phyloP scores from a whole-genome alignment of 495 filamentous ascomycete genomes.

The Annulohypoxylon bovei region DNA sequence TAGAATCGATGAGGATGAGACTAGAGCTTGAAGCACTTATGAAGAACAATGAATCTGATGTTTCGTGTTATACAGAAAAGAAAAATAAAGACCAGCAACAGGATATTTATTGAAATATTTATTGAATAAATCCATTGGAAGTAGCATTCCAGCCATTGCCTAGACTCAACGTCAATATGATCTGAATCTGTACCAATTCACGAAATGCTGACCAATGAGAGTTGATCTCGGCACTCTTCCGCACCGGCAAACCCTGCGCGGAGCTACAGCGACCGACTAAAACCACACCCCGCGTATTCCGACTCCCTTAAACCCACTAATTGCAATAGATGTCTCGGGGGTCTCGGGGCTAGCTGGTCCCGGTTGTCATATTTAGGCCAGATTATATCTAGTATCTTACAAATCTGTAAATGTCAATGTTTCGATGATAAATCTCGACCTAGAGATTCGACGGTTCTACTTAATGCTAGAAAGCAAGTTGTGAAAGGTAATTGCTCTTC shows the following conservation, averaged over 20 bases:
- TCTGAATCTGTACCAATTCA: conserved; percentile 6
- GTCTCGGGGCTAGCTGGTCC: conserved; percentile 14
- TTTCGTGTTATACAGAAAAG: not conserved
- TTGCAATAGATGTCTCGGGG: no score
- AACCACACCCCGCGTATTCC: conserved; percentile 9
- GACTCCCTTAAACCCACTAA: no score
- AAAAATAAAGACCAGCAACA: not conserved
- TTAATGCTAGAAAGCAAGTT: not conserved
- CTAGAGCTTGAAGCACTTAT: not conserved
- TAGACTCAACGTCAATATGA: conserved; percentile 29
- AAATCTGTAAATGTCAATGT: not conserved
- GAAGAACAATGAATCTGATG: not conserved
- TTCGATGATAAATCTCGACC: not conserved
- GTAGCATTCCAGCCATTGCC: not conserved
- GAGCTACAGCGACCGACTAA: conserved; percentile 28
- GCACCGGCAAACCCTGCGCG: conserved; percentile 14
- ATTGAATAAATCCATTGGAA: not conserved
- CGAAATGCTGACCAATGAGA: conserved; percentile 22
- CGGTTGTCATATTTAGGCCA: not conserved
- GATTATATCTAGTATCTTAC: not conserved
- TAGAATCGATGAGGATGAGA: not conserved
- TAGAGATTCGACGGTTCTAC: no score
- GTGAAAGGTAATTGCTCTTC: not conserved
- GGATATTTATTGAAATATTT: conserved; percentile 15
- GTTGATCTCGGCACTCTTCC: conserved; percentile 13